These are phyloP conservation scores for Phytophthora brassicae DNA, from an alignment of 352 stramenopile genomes.

Conservation along the genomic window DNA sequence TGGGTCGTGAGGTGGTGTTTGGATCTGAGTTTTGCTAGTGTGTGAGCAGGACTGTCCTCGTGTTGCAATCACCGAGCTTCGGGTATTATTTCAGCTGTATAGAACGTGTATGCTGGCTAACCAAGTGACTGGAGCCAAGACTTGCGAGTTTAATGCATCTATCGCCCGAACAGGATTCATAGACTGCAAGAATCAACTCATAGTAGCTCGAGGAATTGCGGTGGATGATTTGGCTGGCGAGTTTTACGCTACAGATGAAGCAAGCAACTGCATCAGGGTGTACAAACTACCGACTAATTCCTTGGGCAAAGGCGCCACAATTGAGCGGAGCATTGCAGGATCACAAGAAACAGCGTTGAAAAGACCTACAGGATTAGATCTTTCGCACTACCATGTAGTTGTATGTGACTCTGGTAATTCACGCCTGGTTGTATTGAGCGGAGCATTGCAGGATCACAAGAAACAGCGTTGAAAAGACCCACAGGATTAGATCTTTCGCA, in stretches of 20 bases:
- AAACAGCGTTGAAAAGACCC: slow-evolving; percentile 37
- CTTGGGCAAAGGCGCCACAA: slow-evolving; percentile 15
- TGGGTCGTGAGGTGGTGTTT: not conserved
- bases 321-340: slow-evolving; percentile 30
- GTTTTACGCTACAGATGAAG: slow-evolving; percentile 60
- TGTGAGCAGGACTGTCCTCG: slow-evolving; percentile 35
- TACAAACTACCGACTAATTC: slow-evolving; percentile 32
- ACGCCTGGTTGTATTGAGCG: slow-evolving; percentile 48
- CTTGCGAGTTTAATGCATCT: slow-evolving; percentile 21
- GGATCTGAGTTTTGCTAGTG: slow-evolving; percentile 33
- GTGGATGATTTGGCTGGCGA: slow-evolving; percentile 62
- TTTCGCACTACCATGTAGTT: slow-evolving; percentile 71
- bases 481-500: slow-evolving; percentile 57
- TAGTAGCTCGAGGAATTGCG: slow-evolving; percentile 27
- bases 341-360: slow-evolving; percentile 31
- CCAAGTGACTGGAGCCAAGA: slow-evolving; percentile 5
- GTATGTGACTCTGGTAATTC: slow-evolving; percentile 62
- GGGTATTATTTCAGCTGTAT: slow-evolving; percentile 39
- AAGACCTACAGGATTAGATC: slow-evolving; percentile 45
- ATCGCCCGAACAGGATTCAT: slow-evolving; percentile 24
- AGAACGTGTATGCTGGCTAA: slow-evolving; percentile 18
- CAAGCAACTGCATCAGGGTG: slow-evolving; percentile 53
- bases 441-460: slow-evolving; percentile 19
- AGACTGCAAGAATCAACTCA: slow-evolving; percentile 16
- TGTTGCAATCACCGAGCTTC: slow-evolving; percentile 33